Evolutionary conservation across 1,284 basidiomycete species (phyloP), one percentile per base, ranked within the genome.

Genomic region (Inonotus obliquus): DNA sequence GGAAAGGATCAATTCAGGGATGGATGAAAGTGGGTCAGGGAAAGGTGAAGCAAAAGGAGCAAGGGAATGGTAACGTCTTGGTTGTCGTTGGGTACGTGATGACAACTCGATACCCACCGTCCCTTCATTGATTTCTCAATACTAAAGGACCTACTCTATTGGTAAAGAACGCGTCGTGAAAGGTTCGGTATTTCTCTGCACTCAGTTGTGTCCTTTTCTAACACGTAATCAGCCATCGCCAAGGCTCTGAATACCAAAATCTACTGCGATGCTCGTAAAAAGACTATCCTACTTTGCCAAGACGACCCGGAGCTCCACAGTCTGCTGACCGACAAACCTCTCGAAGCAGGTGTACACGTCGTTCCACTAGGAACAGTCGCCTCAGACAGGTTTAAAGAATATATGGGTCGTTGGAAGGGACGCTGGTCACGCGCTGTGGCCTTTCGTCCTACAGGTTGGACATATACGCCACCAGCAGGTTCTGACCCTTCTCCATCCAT

Each of bases 111-210:
- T 47, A 51, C 13, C 64, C 47, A 58, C 54, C 2, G 56, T 13
- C 47, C 65, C 65, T 13, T 37, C 56, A 57, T 61, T 37, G 17
- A 54, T 17, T 21, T 41, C 25, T 21, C 6, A 21, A 1, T 17
- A 44, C 23, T 53, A 27, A 63, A 92, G 90, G 11, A 98, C 96
- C 0, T 99, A 99, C 73, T 94, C 93, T 0, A 94, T 99, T 59
- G 96, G 96, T 57, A 99, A 99, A 74, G 96, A 99, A 73, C 86
- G 95, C 47, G 91, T 99, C 53, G 93, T 98, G 35, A 96, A 98
- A 81, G 94, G 92, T 89, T 60, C 48, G 69, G 19, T 47, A 27
- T 39, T 38, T 11, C 45, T 41, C 19, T 10, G 19, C 19, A 32
- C 19, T 23, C 41, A 10, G 53, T 13, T 11, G 32, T 25, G 61